A percentile compares a stretch with the other conserved stretches of the same genome.
These are phyloP conservation scores for Stevia rebaudiana DNA, from an alignment of 140 eudicot genomes.

Conservation along the genomic window DNA sequence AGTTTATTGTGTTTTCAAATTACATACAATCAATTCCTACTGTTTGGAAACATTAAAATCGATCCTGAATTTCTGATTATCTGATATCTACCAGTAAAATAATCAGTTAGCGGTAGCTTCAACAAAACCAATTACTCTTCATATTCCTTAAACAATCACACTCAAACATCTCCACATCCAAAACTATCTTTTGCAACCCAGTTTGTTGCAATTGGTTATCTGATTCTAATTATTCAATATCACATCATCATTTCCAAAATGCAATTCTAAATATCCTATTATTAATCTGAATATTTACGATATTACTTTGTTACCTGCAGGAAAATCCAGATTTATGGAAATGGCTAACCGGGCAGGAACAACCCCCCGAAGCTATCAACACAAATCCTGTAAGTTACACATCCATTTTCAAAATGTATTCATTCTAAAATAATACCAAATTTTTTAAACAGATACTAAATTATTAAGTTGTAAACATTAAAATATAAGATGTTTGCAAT, in stretches of 20 bases:
- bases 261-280: background rate
- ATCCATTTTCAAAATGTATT: background rate
- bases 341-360: slow-evolving; percentile 89
- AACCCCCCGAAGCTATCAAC: slow-evolving; percentile 66
- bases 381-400: slow-evolving; percentile 70
- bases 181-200: background rate
- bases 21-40: background rate
- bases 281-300: background rate
- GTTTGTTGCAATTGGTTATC: background rate
- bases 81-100: background rate
- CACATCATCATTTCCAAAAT: background rate
- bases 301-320: slow-evolving; percentile 32
- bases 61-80: background rate
- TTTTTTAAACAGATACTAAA: too few relatives aligned
- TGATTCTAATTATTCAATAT: background rate
- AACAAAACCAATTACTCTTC: background rate
- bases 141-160: background rate
- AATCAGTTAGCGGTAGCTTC: background rate
- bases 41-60: background rate
- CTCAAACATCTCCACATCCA: background rate
- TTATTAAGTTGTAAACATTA: too few relatives aligned
- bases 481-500: too few relatives aligned
- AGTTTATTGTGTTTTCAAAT: background rate
- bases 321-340: slow-evolving; percentile 98
- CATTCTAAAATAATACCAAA: too few relatives aligned